phyloP scores from a whole-genome alignment of 225 moss, liverwort and hornwort genomes.

The Asterella californica region DNA sequence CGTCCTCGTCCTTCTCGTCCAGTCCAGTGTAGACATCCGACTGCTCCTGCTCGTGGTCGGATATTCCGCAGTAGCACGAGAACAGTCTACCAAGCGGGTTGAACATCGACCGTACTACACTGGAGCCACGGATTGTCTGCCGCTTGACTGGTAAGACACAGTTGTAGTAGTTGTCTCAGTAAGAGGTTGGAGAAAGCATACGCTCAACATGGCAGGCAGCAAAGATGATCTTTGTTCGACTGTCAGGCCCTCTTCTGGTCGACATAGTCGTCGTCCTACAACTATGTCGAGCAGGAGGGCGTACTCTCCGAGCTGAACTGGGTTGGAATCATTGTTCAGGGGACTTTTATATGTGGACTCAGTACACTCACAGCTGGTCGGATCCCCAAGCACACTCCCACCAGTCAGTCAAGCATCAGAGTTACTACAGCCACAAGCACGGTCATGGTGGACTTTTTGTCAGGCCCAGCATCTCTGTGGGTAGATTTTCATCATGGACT shows the following conservation, averaged over 20 bases:
- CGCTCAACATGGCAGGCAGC: neutral
- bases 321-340: neutral
- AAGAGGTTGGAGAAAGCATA: neutral
- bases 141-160: conserved; percentile 4
- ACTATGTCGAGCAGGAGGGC: neutral
- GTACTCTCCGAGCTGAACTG: too few relatives aligned
- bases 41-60: neutral
- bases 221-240: neutral
- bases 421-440: too few relatives aligned
- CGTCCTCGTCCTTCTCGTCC: neutral
- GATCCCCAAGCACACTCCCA: too few relatives aligned
- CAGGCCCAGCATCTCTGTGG: too few relatives aligned
- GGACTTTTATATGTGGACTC: neutral
- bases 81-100: neutral
- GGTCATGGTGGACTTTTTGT: too few relatives aligned
- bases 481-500: too few relatives aligned
- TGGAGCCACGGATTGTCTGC: conserved; percentile 11
- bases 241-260: too few relatives aligned
- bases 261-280: too few relatives aligned
- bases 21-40: neutral
- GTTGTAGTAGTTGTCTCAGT: neutral
- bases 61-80: neutral
- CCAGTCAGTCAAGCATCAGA: too few relatives aligned
- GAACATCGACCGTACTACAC: neutral
- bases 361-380: neutral